Evolutionary conservation across 2,329 filamentous ascomycete species (phyloP).

Genomic region (Metarhizium rileyi): DNA sequence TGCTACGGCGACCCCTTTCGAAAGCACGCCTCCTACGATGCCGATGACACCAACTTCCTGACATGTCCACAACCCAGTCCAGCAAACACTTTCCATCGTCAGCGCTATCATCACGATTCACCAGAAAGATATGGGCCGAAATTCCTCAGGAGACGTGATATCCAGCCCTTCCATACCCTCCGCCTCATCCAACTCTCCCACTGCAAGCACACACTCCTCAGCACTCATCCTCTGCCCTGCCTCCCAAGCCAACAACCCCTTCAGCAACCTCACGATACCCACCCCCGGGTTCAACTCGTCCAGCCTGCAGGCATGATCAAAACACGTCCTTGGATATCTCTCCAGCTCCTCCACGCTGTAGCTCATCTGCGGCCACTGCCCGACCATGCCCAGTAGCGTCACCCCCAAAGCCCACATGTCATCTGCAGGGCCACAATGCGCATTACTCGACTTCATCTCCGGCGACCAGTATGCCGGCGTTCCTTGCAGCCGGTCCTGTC

Average conservation of each 20-base stretch:
- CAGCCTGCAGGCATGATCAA: slow-evolving; percentile 14
- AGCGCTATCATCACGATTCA: too few species aligned
- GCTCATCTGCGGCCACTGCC: slow-evolving; percentile 16
- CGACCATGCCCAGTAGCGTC: slow-evolving; percentile 20
- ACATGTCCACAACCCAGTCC: neutral
- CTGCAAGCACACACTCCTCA: slow-evolving; percentile 10
- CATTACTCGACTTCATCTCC: slow-evolving; percentile 12
- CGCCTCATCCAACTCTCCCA: slow-evolving; percentile 2
- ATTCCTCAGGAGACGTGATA: slow-evolving; percentile 15
- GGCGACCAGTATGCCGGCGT: slow-evolving; percentile 21
- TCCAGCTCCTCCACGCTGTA: slow-evolving; percentile 9
- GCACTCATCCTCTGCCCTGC: slow-evolving; percentile 12
- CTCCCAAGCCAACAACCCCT: slow-evolving; percentile 14
- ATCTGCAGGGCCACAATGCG: slow-evolving; percentile 16
- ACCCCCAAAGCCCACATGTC: slow-evolving; percentile 27
- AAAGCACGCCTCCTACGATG: too few species aligned
- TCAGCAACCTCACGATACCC: slow-evolving; percentile 10
- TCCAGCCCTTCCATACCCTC: slow-evolving; percentile 7
- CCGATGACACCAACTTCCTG: neutral
- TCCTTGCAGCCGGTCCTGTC: slow-evolving; percentile 11
- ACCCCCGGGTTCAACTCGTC: slow-evolving; percentile 15
- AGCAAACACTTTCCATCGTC: too few species aligned
- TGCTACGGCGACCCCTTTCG: too few species aligned
- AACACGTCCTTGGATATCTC: slow-evolving; percentile 16
- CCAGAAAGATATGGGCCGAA: slow-evolving; percentile 20